Conservation (phyloP, 768 basidiomycete species). For the Pisolithus tinctorius region DNA sequence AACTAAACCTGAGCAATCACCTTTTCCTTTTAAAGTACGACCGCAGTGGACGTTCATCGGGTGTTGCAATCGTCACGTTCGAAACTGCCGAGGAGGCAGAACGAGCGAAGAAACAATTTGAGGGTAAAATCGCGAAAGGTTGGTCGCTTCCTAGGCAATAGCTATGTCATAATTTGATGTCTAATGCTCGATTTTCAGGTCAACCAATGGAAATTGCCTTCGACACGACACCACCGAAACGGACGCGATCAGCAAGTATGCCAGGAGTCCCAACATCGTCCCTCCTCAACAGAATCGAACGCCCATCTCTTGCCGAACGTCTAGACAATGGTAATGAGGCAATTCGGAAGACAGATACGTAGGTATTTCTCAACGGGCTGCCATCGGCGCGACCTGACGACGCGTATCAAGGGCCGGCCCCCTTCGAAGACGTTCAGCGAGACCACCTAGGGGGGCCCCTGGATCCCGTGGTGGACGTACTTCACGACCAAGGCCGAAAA, state of each 20-base stretch:
- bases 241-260: constrained; percentile 42
- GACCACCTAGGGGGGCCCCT: constrained; percentile 14
- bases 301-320: constrained; percentile 63
- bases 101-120: constrained; percentile 75
- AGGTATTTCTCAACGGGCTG: constrained; percentile 1
- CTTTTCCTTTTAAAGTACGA: constrained; percentile 73
- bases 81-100: constrained; percentile 75
- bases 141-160: not conserved
- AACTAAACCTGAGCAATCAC: constrained; percentile 53
- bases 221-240: constrained; percentile 42
- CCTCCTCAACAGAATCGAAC: constrained; percentile 69
- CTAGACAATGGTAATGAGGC: constrained; percentile 39
- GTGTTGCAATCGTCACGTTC: constrained; percentile 73
- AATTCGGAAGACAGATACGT: constrained; percentile 10
- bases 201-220: constrained; percentile 72
- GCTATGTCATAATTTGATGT: not conserved
- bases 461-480: constrained; percentile 26
- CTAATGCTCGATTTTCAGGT: constrained; percentile 35
- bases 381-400: not conserved
- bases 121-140: constrained; percentile 90
- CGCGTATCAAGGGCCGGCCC: constrained; percentile 28
- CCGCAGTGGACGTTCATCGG: constrained; percentile 87
- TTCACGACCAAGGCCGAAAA: constrained; percentile 50
- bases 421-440: constrained; percentile 32
- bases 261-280: constrained; percentile 42